Evolutionary conservation across 495 filamentous ascomycete genomes (phyloP).

Genomic region (Lophium mytilinum): DNA sequence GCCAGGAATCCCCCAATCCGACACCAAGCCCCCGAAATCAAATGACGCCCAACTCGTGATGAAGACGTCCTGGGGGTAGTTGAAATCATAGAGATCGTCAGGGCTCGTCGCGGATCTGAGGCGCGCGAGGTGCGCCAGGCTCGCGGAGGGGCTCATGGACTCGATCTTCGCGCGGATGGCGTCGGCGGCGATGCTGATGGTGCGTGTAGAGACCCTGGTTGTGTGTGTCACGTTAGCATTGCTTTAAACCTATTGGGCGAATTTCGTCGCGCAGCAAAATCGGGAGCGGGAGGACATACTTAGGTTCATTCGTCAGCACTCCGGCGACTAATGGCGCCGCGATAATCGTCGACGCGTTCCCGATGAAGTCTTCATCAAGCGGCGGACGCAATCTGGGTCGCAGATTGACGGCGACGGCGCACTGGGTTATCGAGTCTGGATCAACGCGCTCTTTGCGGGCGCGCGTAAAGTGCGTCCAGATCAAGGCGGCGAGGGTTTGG

Average conservation of each 20-base stretch:
- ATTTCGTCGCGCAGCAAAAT: no score
- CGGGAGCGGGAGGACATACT: background rate
- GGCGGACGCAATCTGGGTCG: slow-evolving; percentile 2
- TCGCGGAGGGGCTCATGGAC: no score
- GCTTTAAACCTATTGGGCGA: no score
- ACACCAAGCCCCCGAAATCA: background rate
- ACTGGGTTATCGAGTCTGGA: background rate
- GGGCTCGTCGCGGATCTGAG: background rate
- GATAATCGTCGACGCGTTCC: slow-evolving; percentile 6
- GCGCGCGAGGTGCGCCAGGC: background rate
- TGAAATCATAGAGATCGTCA: background rate
- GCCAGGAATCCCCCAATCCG: slow-evolving; percentile 16
- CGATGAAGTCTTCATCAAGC: slow-evolving; percentile 1
- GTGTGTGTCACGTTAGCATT: no score
- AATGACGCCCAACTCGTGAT: slow-evolving; percentile 12
- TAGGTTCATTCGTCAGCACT: background rate
- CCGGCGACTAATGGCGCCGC: background rate
- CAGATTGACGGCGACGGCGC: slow-evolving; percentile 1
- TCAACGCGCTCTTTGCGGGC: background rate
- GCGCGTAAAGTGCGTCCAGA: slow-evolving; percentile 15
- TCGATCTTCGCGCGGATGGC: no score
- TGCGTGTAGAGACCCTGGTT: no score
- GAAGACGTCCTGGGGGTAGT: slow-evolving; percentile 5
- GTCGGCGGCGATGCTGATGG: no score
- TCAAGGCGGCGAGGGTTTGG: slow-evolving; percentile 5